These are phyloP conservation scores for Tephrocybe rancida DNA, from an alignment of 768 basidiomycete species.

Conservation along the genomic window DNA sequence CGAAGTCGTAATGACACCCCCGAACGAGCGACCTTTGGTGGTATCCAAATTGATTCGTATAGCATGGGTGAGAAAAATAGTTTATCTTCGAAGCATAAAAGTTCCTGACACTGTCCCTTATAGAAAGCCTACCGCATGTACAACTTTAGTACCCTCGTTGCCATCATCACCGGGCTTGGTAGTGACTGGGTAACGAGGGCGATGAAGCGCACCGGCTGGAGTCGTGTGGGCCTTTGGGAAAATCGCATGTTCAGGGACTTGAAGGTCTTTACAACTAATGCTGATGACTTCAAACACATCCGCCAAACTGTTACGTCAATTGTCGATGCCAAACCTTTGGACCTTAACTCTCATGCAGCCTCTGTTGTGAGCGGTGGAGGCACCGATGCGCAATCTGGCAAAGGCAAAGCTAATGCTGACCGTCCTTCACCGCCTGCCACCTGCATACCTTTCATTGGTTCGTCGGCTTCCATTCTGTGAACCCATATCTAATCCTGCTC, in stretches of 20 bases:
- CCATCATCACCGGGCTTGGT: constrained; percentile 77
- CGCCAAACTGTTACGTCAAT: constrained; percentile 65
- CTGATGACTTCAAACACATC: constrained; percentile 76
- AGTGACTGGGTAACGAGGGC: constrained; percentile 68
- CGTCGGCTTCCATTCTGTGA: constrained; percentile 20
- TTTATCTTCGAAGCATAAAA: background rate
- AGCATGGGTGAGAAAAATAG: constrained; percentile 66
- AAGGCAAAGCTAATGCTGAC: constrained; percentile 40
- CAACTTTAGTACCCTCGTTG: constrained; percentile 80
- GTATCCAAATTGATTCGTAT: constrained; percentile 83
- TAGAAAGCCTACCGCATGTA: constrained; percentile 82
- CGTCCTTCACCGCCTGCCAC: constrained; percentile 43
- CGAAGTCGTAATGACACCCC: constrained; percentile 79
- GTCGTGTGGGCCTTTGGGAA: constrained; percentile 69
- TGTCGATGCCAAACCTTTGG: constrained; percentile 65
- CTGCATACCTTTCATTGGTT: constrained; percentile 87
- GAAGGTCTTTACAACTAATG: constrained; percentile 61
- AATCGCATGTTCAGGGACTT: constrained; percentile 74
- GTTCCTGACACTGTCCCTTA: constrained; percentile 1
- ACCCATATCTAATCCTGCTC: background rate
- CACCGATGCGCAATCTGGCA: constrained; percentile 38
- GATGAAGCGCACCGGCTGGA: constrained; percentile 66
- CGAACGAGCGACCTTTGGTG: constrained; percentile 62
- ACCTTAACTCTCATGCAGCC: constrained; percentile 52
- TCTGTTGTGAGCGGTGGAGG: constrained; percentile 51